Evolutionary conservation across 2,329 filamentous ascomycete genomes (phyloP), one percentile per base, ranked within the genome.

Genomic region (Sporothrix protearum): DNA sequence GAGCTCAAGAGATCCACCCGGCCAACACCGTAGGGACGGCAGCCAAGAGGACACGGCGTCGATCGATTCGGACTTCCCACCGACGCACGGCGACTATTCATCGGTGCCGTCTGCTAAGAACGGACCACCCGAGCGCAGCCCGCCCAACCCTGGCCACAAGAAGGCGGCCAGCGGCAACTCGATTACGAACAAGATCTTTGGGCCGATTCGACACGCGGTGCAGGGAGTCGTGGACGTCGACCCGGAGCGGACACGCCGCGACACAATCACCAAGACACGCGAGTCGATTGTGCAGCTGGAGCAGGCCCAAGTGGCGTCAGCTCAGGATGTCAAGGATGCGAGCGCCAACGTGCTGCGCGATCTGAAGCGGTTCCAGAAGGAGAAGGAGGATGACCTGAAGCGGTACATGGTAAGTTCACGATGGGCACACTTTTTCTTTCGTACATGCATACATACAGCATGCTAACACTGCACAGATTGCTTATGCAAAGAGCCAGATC

Each of bases 211-310:
- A 71, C 95, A 99, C 81, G 96, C 96, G 0, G 93, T 98, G 45
- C 93, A 98, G 78, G 96, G 96, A 3, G 95, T 98, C 77, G 95
- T 96, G 0, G 96, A 99, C 79, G 93, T 96, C 55, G 96, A 99
- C 78, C 96, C 96, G 0, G 96, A 99, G 82, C 87, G 94, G 74
- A 97, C 94, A 57, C 87, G 96, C 69, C 88, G 96, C 70, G 96
- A 99, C 79, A 91, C 93, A 74, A 97, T 99, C 76, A 94, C 95
- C 51, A 98, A 97, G 85, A 99, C 96, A 0, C 90, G 91, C 75
- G 96, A 99, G 81, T 92, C 90, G 72, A 89, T 99, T 74, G 87
- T 82, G 61, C 87, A 97, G 83, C 85, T 99, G 69, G 94, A 98
- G 81, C 93, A 97, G 83, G 96, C 96, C 0, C 87, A 97, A 72